Conservation (phyloP, 352 stramenopile species). For the Phytophthora ohioensis region DNA sequence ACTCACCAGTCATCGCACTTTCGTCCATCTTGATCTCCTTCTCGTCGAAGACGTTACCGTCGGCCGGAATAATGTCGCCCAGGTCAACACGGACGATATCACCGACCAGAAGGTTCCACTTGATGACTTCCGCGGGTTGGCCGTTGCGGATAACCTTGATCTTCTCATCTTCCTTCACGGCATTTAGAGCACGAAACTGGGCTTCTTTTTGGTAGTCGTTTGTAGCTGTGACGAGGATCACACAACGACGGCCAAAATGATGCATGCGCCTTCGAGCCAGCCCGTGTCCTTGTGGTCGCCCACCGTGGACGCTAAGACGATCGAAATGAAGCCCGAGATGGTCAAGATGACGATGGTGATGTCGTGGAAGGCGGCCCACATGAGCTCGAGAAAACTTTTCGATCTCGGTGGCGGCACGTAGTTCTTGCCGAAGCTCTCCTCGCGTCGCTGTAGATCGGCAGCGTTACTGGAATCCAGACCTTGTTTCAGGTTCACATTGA, state of each 20-base stretch:
- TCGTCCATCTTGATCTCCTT: slow-evolving; percentile 93
- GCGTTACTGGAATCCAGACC: slow-evolving; percentile 55
- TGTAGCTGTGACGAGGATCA: slow-evolving; percentile 84
- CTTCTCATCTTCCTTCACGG: slow-evolving; percentile 77
- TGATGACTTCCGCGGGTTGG: slow-evolving; percentile 60
- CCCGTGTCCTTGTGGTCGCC: slow-evolving; percentile 58
- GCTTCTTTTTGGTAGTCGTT: slow-evolving; percentile 94
- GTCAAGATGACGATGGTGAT: slow-evolving; percentile 92
- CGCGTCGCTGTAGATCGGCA: slow-evolving; percentile 45
- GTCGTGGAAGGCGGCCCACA: slow-evolving; percentile 92
- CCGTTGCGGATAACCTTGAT: slow-evolving; percentile 84
- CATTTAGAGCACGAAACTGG: slow-evolving; percentile 88
- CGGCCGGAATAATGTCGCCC: slow-evolving; percentile 92
- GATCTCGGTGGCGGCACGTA: slow-evolving; percentile 63
- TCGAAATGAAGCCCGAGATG: slow-evolving; percentile 78
- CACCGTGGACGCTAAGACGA: slow-evolving; percentile 68
- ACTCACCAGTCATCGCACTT: slow-evolving; percentile 91
- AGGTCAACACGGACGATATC: slow-evolving; percentile 86
- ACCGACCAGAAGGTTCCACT: slow-evolving; percentile 89
- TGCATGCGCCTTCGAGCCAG: slow-evolving; percentile 92
- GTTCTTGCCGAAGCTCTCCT: slow-evolving; percentile 66
- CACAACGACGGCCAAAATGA: slow-evolving; percentile 90
- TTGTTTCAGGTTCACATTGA: slow-evolving; percentile 54
- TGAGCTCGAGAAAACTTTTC: slow-evolving; percentile 77
- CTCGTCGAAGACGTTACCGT: slow-evolving; percentile 87